phyloP scores from a whole-genome alignment of 1,284 basidiomycete species.

The Hymenochaete sp. region DNA sequence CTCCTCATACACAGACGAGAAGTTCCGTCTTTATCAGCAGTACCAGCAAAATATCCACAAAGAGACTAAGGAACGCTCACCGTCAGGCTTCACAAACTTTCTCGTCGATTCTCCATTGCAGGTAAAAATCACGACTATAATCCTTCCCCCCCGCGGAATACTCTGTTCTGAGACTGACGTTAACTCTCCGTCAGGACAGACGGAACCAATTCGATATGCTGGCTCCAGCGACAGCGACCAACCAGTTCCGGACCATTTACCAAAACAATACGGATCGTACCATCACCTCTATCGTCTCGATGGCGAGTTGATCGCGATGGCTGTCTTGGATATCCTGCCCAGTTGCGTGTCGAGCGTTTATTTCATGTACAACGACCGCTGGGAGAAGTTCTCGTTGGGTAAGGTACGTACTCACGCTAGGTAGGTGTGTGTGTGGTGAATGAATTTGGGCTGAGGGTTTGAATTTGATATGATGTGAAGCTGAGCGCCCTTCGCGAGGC shows the following conservation, averaged over 20 bases:
- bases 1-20: conserved; percentile 70
- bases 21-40: conserved; percentile 65
- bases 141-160: no score
- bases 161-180: not conserved
- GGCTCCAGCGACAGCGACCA: no score
- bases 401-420: no score
- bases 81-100: conserved; percentile 58
- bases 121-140: conserved; percentile 30
- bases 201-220: not conserved
- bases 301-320: conserved; percentile 76
- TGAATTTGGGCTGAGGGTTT: conserved; percentile 1
- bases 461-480: conserved; percentile 29
- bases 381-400: conserved; percentile 72
- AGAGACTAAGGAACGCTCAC: conserved; percentile 44
- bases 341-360: conserved; percentile 91
- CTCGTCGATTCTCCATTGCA: conserved; percentile 72
- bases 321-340: conserved; percentile 88
- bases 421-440: no score
- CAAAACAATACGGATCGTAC: conserved; percentile 72
- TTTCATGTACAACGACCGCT: conserved; percentile 84
- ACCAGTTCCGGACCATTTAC: conserved; percentile 56
- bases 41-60: conserved; percentile 77
- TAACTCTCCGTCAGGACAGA: not conserved
- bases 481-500: conserved; percentile 78
- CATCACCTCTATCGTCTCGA: conserved; percentile 83